Conservation (phyloP, 2,329 filamentous ascomycete genomes). For the Xylariaceae sp. region DNA sequence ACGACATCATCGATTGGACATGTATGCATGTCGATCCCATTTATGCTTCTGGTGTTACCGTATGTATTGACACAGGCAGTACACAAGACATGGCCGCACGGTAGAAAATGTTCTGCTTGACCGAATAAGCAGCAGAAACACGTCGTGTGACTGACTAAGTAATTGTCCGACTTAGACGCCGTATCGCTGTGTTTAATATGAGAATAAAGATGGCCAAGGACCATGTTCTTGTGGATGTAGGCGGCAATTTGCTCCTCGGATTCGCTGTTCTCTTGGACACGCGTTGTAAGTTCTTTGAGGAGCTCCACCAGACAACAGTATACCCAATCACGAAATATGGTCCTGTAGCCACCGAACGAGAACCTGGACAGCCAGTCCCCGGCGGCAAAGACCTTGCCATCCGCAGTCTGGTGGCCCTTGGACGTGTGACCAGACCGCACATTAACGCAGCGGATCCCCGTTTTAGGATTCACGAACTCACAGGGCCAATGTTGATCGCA, state of each 20-base stretch:
- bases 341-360: conserved; percentile 13
- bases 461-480: conserved; percentile 24
- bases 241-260: no score
- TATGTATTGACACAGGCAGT: conserved; percentile 34
- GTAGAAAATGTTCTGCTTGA: conserved; percentile 33
- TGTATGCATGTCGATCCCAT: conserved; percentile 33
- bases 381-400: conserved; percentile 37
- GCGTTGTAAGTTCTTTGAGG: no score
- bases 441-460: conserved; percentile 34
- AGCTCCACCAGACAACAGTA: no score
- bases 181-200: no score
- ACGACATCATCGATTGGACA: conserved; percentile 29
- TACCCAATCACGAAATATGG: no score
- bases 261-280: no score
- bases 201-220: no score
- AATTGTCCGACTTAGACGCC: conserved; percentile 8
- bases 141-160: conserved; percentile 34
- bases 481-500: conserved; percentile 36
- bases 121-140: conserved; percentile 36
- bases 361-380: conserved; percentile 33
- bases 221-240: no score
- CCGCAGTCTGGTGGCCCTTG: conserved; percentile 35
- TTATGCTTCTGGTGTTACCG: conserved; percentile 31
- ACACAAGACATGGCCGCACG: conserved; percentile 35
- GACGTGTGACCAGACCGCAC: conserved; percentile 35